Conservation (phyloP, 805 yeast genomes). For the Saturnispora saitoi region DNA sequence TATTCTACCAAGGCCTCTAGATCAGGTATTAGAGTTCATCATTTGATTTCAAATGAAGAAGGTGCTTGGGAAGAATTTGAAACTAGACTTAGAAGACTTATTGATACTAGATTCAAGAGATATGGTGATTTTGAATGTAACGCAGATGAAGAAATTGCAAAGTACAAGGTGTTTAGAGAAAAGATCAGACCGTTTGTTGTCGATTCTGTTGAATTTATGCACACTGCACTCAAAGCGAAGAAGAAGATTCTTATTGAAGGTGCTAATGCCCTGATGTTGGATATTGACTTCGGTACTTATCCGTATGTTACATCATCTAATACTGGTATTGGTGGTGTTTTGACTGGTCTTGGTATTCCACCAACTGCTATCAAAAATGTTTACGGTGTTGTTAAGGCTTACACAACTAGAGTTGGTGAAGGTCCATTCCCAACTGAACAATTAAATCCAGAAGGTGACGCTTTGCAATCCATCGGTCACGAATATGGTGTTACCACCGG, state of each 20-base stretch:
- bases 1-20: conserved; percentile 95
- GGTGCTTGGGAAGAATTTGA: conserved; percentile 92
- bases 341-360: conserved; percentile 95
- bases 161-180: conserved; percentile 68
- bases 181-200: conserved; percentile 82
- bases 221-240: conserved; percentile 61
- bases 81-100: conserved; percentile 62
- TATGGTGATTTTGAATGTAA: conserved; percentile 92
- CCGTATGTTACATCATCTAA: conserved; percentile 94
- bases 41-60: conserved; percentile 80
- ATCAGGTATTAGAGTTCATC: conserved; percentile 95
- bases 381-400: conserved; percentile 96
- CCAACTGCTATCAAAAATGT: conserved; percentile 73
- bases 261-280: conserved; percentile 97
- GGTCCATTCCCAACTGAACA: conserved; percentile 99
- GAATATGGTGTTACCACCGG: conserved; percentile 98
- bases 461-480: conserved; percentile 84
- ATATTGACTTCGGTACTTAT: conserved; percentile 95
- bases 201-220: conserved; percentile 82
- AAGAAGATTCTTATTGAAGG: conserved; percentile 94
- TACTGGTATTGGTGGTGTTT: conserved; percentile 96
- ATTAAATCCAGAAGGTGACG: conserved; percentile 77
- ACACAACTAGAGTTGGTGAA: conserved; percentile 97
- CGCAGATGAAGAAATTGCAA: conserved; percentile 66
- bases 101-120: conserved; percentile 76